Evolutionary conservation across 768 basidiomycete genomes (phyloP), one percentile per base, ranked within the genome.

Genomic region (Boletus subparvulus): DNA sequence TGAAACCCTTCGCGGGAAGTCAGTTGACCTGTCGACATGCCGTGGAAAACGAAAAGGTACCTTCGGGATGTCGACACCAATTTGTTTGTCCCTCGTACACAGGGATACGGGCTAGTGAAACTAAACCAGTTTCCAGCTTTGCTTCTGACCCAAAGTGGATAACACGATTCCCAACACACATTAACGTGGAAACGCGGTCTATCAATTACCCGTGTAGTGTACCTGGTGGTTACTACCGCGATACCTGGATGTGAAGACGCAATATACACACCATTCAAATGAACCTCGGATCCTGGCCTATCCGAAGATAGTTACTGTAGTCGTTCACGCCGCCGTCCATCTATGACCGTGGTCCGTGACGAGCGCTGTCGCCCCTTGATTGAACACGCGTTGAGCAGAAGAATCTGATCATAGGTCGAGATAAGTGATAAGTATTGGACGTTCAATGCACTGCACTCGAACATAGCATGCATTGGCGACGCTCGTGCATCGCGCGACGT

Each of bases 1-100:
- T 48, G 36, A 61, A 60, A 61, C 59, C 39, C 32, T 45, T 56
- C 60, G 60, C 47, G 53, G 47, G 43, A 50, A 16, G 32, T 32
- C 16, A 44, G 24, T 4, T 35, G 11, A 1, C 40, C n/a, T 28
- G 28, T 28, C 28, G 33, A 37, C 26, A 30, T 36, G 13, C 16
- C 13, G 36, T 19, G 28, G 19, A 12, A 37, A 40, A 43, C 9
- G 26, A 49, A 36, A n/a, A 36, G 11, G 41, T 30, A 37, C 16
- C 40, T 19, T 17, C 14, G 3, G 32, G 21, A 46, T 32, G 17
- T 19, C 3, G 16, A 43, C 6, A 40, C n/a, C 36, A 17, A 41
- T 6, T 19, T 9, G 28, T 45, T 61, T n/a, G 12, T 17, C 32
- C 35, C 30, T 26, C 21, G 10, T 40, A 26, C 17, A 54, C 9